A percentile compares a stretch with the other conserved stretches of the same genome.
Conservation (phyloP, 345 rosid genomes). For the Salix udensis region DNA sequence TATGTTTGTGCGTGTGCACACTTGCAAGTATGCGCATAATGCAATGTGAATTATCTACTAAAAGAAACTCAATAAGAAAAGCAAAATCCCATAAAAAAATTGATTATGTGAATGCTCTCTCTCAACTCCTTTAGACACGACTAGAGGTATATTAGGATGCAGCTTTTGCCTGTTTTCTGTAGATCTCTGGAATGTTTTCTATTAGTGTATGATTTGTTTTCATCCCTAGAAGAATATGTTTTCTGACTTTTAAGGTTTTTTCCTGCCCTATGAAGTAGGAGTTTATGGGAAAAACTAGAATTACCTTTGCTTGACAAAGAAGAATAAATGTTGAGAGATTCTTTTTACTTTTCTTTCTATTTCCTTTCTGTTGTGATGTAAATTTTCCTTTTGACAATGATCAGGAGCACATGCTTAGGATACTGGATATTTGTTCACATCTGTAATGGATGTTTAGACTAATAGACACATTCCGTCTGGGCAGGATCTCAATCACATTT, state of each 20-base stretch:
- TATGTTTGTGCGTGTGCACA: too few species aligned
- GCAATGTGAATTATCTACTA: too few species aligned
- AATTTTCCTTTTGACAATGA: too few species aligned
- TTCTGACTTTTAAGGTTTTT: not conserved
- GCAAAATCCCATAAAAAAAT: too few species aligned
- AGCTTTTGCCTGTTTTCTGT: not conserved
- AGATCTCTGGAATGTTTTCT: not conserved
- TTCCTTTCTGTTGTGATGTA: not conserved
- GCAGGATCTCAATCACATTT: not conserved
- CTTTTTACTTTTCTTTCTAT: not conserved
- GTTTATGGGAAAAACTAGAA: not conserved
- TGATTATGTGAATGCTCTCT: too few species aligned
- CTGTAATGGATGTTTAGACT: not conserved
- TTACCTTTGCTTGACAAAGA: not conserved
- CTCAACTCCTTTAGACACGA: too few species aligned
- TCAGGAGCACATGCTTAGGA: constrained; percentile 8
- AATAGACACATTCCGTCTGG: not conserved
- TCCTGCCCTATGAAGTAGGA: not conserved
- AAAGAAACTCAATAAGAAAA: too few species aligned
- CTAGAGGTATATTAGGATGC: not conserved
- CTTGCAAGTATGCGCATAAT: too few species aligned
- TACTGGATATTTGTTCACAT: too few species aligned
- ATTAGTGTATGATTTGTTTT: not conserved
- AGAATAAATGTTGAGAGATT: not conserved
- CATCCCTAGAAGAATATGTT: not conserved